Evolutionary conservation across 768 basidiomycete species (phyloP).

Genomic region (Boletus rubroflammeus): DNA sequence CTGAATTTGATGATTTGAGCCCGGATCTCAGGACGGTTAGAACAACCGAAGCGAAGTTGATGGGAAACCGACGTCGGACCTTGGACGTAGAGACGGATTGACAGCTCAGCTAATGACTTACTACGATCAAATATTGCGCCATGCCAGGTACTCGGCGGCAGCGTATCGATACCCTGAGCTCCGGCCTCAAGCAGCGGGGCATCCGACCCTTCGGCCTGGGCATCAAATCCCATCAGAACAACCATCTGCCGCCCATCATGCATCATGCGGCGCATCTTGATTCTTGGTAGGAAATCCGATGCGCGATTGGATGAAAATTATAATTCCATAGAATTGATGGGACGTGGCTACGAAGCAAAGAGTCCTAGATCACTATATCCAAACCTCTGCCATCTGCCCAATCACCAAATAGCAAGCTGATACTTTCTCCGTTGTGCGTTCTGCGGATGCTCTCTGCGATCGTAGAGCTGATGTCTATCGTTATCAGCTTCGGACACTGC

Average conservation of each 20-base stretch:
- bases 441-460: slow-evolving; percentile 95
- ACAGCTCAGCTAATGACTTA: no score
- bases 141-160: no score
- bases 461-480: slow-evolving; percentile 87
- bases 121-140: no score
- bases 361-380: slow-evolving; percentile 25
- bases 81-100: no score
- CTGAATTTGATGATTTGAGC: no score
- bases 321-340: neutral
- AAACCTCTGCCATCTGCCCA: slow-evolving; percentile 52
- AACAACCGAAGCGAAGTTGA: no score
- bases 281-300: neutral
- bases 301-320: neutral
- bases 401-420: slow-evolving; percentile 83
- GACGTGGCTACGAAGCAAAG: neutral
- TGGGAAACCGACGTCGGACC: no score
- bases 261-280: neutral
- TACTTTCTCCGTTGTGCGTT: slow-evolving; percentile 92
- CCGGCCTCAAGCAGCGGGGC: no score
- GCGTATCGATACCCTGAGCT: no score
- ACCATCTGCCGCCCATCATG: no score
- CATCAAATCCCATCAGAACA: neutral
- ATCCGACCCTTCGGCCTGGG: neutral
- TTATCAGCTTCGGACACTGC: slow-evolving; percentile 71
- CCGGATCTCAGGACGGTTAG: no score